Percentiles rank a stretch among this genome's conserved stretches.
Conservation (phyloP, 2,329 filamentous ascomycete species). For the Fusarium guadeloupense region DNA sequence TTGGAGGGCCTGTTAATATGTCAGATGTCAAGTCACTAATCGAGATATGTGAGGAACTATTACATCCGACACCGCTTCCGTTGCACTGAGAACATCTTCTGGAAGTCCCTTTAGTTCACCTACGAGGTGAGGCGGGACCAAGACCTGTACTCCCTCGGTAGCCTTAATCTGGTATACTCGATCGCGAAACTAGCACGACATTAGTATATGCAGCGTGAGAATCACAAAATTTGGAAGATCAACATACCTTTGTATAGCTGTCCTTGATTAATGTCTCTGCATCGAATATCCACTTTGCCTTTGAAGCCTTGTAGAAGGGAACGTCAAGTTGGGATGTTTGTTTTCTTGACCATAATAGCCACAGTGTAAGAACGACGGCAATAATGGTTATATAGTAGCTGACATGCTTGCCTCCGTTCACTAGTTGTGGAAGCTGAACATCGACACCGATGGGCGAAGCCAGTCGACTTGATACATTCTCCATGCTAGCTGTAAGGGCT, state of each 20-base stretch:
- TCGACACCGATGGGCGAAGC: constrained; percentile 28
- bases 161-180: constrained; percentile 61
- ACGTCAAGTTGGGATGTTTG: constrained; percentile 47
- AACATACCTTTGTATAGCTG: constrained; percentile 58
- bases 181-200: constrained; percentile 54
- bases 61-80: constrained; percentile 59
- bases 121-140: constrained; percentile 57
- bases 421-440: constrained; percentile 34
- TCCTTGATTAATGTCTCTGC: constrained; percentile 59
- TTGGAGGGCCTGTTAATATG: constrained; percentile 54
- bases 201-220: constrained; percentile 24
- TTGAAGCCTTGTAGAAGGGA: constrained; percentile 59
- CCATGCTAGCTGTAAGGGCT: constrained; percentile 24
- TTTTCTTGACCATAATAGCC: constrained; percentile 51
- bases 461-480: constrained; percentile 33
- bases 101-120: constrained; percentile 59
- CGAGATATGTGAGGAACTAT: not conserved
- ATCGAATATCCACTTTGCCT: constrained; percentile 61
- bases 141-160: constrained; percentile 59
- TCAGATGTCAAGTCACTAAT: not conserved
- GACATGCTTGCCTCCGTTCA: constrained; percentile 45
- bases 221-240: not conserved
- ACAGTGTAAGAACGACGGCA: constrained; percentile 50
- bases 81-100: constrained; percentile 59
- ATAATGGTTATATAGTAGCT: constrained; percentile 55